Evolutionary conservation across 164 flowering plant genomes (phyloP).

Genomic region (Sextonia rubra): DNA sequence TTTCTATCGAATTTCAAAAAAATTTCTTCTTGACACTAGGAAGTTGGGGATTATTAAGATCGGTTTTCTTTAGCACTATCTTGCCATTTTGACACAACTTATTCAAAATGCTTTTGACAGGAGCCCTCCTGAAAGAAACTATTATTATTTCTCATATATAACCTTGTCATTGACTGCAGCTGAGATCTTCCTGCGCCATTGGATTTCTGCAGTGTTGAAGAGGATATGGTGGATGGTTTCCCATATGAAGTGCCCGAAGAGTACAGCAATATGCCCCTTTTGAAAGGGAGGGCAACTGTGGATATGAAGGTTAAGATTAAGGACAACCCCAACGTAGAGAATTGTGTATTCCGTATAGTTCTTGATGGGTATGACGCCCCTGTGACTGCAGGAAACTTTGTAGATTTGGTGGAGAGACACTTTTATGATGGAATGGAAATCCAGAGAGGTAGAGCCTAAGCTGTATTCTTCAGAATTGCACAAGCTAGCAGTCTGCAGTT

Average conservation of each 20-base stretch:
- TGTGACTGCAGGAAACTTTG: conserved; percentile 92
- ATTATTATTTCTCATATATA: conserved; percentile 80
- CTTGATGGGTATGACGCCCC: conserved; percentile 98
- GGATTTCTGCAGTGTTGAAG: conserved; percentile 99
- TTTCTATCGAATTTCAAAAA: neutral
- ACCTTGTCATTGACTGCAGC: conserved; percentile 99
- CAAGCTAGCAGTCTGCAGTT: neutral
- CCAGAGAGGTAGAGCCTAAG: conserved; percentile 63
- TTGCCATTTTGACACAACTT: neutral
- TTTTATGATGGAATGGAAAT: conserved; percentile 99
- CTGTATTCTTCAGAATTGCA: conserved; percentile 1
- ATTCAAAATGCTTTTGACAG: neutral
- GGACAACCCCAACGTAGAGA: conserved; percentile 86
- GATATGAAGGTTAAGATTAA: conserved; percentile 97
- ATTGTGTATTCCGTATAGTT: conserved; percentile 78
- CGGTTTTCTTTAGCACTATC: neutral
- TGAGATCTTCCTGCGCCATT: conserved; percentile 99
- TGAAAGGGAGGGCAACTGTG: conserved; percentile 94
- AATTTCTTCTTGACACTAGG: neutral
- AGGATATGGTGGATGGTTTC: conserved; percentile 99
- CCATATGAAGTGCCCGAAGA: conserved; percentile 97
- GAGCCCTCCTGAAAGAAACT: conserved; percentile 23
- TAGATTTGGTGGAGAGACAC: conserved; percentile 90
- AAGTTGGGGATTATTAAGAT: neutral
- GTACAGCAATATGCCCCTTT: conserved; percentile 73